Percentiles rank a stretch among this genome's conserved stretches.
Evolutionary conservation across 2,329 filamentous ascomycete genomes (phyloP).

Genomic region (Clarireedia paspali): DNA sequence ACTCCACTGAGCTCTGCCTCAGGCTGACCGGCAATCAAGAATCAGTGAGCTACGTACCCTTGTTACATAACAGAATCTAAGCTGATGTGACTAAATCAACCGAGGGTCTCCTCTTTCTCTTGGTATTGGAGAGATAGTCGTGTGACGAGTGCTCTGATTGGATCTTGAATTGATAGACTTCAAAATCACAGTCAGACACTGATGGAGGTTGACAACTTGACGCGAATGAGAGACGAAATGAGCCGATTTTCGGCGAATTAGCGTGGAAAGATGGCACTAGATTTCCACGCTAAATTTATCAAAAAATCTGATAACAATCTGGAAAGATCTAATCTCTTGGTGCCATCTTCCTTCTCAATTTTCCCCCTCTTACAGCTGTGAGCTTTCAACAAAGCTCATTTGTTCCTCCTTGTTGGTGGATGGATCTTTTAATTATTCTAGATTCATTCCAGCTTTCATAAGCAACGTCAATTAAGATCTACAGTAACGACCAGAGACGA

Average conservation of each 20-base stretch:
- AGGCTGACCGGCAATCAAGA: too few species aligned
- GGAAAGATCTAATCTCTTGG: constrained; percentile 9
- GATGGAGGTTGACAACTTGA: not conserved
- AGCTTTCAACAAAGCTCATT: not conserved
- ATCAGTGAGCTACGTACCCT: too few species aligned
- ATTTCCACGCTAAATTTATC: constrained; percentile 9
- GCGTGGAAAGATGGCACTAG: not conserved
- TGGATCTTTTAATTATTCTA: not conserved
- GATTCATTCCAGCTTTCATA: not conserved
- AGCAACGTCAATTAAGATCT: too few species aligned
- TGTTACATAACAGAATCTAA: not conserved
- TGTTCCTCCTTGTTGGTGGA: not conserved
- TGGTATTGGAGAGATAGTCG: not conserved
- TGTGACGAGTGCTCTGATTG: not conserved
- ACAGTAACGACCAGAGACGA: too few species aligned
- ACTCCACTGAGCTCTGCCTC: too few species aligned
- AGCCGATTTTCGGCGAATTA: constrained; percentile 7
- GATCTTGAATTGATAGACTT: not conserved
- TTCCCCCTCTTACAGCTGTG: not conserved
- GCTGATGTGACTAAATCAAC: not conserved
- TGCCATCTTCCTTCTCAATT: not conserved
- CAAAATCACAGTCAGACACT: not conserved
- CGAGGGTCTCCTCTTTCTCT: not conserved
- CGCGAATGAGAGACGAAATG: not conserved
- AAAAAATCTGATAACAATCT: not conserved